Base-by-base conservation (phyloP, 2,329 filamentous ascomycete genomes). In the Tolypocladium endophyticum region DNA sequence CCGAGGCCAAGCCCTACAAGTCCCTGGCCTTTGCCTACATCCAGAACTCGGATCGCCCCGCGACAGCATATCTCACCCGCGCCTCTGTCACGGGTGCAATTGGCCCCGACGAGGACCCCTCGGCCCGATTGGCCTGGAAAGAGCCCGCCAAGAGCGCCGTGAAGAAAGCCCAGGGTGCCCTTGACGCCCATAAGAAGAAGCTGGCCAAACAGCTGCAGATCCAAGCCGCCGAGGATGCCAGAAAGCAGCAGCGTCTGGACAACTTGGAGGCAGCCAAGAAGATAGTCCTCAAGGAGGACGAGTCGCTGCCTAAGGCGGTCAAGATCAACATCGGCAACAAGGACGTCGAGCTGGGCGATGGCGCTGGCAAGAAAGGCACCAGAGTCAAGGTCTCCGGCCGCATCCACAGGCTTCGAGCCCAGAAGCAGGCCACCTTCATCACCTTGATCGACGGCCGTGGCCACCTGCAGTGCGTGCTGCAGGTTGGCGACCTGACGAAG, bases 371-470 rank as follows among this genome's bases (percentile, higher is more conserved):
- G 62, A 83, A 84, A 73, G 90, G 89, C 64, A 87, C 87, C 52
- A 82, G 91, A 58, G 89, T 96, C 62, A 85, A 87, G 67, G 89
- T 96, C 35, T 84, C 87, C 64, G 92, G 92, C 60, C 84, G 91
- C 65, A 89, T 96, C 59, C 90, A 96, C 76, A 85, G 90, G 61
- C 77, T 92, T 72, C 84, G 90, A 62, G 81, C 83, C 62, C 92
- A 96, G 76, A 94, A 93, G 76, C 87, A 90, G 70, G 84, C 90
- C 64, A 87, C 91, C 59, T 97, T 96, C 75, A 81, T 96, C 70
- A 93, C 88, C n/a, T 78, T 96, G 64, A 81, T 87, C 63, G 90
- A 95, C 71, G 92, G 92, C 61, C 90, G 92, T 69, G 71, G 70
- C 52, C 64, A 64, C 43, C 64, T 69, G 64, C 67, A 69, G 61